A percentile compares a stretch with the other conserved stretches of the same genome.
phyloP scores from a whole-genome alignment of 1,139 yeast species.

The Lodderomyces margitis region DNA sequence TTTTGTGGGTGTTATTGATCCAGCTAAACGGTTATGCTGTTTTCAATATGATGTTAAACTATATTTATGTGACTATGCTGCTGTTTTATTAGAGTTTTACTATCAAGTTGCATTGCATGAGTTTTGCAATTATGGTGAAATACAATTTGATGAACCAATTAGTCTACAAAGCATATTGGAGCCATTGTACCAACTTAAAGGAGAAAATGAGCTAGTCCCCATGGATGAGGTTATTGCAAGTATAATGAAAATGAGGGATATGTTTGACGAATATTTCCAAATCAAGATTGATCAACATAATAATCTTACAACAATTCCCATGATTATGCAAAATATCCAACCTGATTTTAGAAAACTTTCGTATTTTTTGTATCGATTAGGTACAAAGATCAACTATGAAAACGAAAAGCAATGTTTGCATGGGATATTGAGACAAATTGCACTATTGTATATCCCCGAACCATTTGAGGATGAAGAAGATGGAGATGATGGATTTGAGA shows the following conservation, averaged over 20 bases:
- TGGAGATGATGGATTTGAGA: constrained; percentile 12
- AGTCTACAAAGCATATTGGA: constrained; percentile 27
- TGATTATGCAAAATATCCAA: constrained; percentile 58
- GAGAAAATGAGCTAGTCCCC: constrained; percentile 15
- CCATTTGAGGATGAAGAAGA: constrained; percentile 25
- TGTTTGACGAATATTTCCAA: constrained; percentile 79
- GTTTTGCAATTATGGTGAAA: constrained; percentile 78
- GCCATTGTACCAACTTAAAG: constrained; percentile 20
- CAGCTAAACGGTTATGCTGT: constrained; percentile 64
- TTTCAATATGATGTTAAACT: constrained; percentile 80
- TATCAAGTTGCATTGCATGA: constrained; percentile 79
- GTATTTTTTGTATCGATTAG: constrained; percentile 61
- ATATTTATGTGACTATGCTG: constrained; percentile 77
- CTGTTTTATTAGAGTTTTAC: constrained; percentile 64
- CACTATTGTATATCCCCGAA: constrained; percentile 74
- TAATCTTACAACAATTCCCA: constrained; percentile 55
- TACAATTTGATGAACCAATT: constrained; percentile 43
- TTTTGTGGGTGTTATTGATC: constrained; percentile 83
- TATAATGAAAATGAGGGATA: constrained; percentile 57
- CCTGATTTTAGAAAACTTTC: constrained; percentile 71
- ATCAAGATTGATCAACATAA: constrained; percentile 38
- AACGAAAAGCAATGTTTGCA: constrained; percentile 67
- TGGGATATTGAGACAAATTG: constrained; percentile 64
- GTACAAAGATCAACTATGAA: constrained; percentile 57
- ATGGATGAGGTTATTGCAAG: constrained; percentile 20